phyloP scores from a whole-genome alignment of 2,329 filamentous ascomycete species.

The Trematosphaeria pertusa region DNA sequence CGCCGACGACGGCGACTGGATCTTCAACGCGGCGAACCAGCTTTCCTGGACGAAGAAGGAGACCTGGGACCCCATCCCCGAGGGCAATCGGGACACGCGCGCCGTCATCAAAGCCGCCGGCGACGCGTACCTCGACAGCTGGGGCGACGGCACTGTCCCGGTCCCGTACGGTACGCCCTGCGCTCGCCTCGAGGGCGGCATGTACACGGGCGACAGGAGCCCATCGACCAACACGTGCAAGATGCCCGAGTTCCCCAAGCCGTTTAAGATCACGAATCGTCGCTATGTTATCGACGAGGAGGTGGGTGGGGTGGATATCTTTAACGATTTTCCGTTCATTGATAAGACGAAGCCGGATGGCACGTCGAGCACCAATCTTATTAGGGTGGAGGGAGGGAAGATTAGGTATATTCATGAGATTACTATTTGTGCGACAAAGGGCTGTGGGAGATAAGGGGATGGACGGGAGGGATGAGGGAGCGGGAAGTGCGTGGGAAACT shows the following conservation, averaged over 20 bases:
- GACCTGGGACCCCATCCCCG: slow-evolving; percentile 22
- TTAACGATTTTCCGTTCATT: slow-evolving; percentile 38
- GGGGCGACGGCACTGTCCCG: slow-evolving; percentile 26
- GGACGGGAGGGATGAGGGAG: background rate
- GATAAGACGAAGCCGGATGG: slow-evolving; percentile 31
- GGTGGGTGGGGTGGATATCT: slow-evolving; percentile 26
- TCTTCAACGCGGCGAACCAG: slow-evolving; percentile 26
- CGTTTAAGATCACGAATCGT: slow-evolving; percentile 26
- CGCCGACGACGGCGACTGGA: slow-evolving; percentile 28
- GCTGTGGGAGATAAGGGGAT: slow-evolving; percentile 32
- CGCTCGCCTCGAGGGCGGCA: slow-evolving; percentile 34
- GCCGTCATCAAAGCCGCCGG: slow-evolving; percentile 27
- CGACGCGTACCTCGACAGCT: slow-evolving; percentile 34
- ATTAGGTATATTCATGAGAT: slow-evolving; percentile 37
- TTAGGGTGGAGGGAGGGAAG: slow-evolving; percentile 30
- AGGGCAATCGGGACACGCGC: slow-evolving; percentile 20
- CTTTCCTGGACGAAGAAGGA: slow-evolving; percentile 19
- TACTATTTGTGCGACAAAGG: slow-evolving; percentile 28
- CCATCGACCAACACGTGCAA: slow-evolving; percentile 22
- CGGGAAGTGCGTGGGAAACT: too few species aligned
- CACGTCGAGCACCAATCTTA: slow-evolving; percentile 28
- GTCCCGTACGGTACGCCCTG: slow-evolving; percentile 37
- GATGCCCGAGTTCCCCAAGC: slow-evolving; percentile 33
- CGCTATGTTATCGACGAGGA: slow-evolving; percentile 35
- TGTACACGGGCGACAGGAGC: slow-evolving; percentile 28